Base-by-base conservation (phyloP, 495 filamentous ascomycete genomes). In the Penicillium psychrofluorescens region DNA sequence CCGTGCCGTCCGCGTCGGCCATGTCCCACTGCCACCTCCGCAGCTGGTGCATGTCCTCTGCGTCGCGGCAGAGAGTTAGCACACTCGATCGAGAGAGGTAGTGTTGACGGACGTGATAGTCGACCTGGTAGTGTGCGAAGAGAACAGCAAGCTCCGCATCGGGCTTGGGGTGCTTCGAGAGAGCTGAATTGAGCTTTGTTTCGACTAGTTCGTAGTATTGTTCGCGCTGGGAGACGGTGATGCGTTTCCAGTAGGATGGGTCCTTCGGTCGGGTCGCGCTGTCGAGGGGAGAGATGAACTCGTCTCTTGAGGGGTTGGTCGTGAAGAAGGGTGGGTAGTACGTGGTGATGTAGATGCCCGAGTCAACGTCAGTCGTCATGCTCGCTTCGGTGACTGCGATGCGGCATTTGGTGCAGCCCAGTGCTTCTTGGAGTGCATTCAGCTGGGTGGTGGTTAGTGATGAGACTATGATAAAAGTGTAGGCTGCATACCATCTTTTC, bases 21-120 rank as follows among this genome's bases (percentile, higher is more conserved):
- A 54, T 46, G 16, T 47, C 40, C 48, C 55, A 57, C 22, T 54
- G 50, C 62, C 61, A 67, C 14, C 50, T 13, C 13, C 51, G 45
- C 8, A 64, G 31, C 3, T 62, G 49, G 13, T 53, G 38, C 44
- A 63, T 40, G 35, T 67, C 65, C 4, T 55, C 36, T 11, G 45
- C 43, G 15, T 60, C 48, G 8, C 60, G 63, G 31, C 62, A 66
- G 16, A 66, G 38, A 3, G 45, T 51, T 9, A 68, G 36, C 1
- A 56, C 38, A 1, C 55, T 51, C 4, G 57, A 45, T 9, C 46
- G 45, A 6, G 44, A 13, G 9, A 66, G 43, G 15, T 59, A 58
- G 40, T 71, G 67, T 33, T 63, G 53, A 6, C 56, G 60, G 22
- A 67, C 58, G 38, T 71, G 67, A 29, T 52, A 65, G 34, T 67